Percentiles rank a stretch among this genome's conserved stretches.
Conservation (phyloP, 2,329 filamentous ascomycete species). For the Albifimbria verrucaria region DNA sequence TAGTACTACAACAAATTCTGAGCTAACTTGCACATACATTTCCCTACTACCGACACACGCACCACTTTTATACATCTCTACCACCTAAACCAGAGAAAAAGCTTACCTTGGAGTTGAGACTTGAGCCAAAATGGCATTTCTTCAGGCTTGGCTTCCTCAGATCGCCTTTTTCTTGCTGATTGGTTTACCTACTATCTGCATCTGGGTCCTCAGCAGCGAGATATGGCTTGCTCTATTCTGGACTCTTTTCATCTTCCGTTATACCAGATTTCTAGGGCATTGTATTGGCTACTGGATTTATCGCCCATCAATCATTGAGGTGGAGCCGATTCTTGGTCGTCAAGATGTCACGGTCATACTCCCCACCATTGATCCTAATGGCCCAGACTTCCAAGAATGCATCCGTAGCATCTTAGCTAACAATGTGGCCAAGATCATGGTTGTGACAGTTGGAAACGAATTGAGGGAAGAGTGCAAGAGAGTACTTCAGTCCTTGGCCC, state of each 20-base stretch:
- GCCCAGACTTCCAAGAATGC: slow-evolving; percentile 37
- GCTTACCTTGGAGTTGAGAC: too few species aligned
- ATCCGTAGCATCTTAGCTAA: slow-evolving; percentile 37
- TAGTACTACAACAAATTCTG: too few species aligned
- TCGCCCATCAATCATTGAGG: slow-evolving; percentile 22
- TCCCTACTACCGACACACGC: too few species aligned
- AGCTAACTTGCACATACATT: too few species aligned
- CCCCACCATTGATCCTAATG: slow-evolving; percentile 45
- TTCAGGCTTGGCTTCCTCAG: too few species aligned
- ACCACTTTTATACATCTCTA: too few species aligned
- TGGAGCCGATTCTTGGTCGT: slow-evolving; percentile 25
- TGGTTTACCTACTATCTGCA: too few species aligned
- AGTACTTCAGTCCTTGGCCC: slow-evolving; percentile 7
- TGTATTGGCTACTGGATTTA: slow-evolving; percentile 38
- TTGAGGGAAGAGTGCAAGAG: slow-evolving; percentile 16
- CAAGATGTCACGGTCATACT: slow-evolving; percentile 48
- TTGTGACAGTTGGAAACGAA: slow-evolving; percentile 41
- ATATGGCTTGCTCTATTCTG: slow-evolving; percentile 14
- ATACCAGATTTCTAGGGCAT: slow-evolving; percentile 42
- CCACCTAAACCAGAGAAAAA: too few species aligned
- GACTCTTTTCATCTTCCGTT: slow-evolving; percentile 35
- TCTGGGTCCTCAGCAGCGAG: slow-evolving; percentile 14
- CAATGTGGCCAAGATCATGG: slow-evolving; percentile 31
- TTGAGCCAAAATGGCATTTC: too few species aligned
- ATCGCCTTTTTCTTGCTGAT: too few species aligned